Evolutionary conservation across 106 monocot species (phyloP).

Genomic region (Alisma plantagoaquatica): DNA sequence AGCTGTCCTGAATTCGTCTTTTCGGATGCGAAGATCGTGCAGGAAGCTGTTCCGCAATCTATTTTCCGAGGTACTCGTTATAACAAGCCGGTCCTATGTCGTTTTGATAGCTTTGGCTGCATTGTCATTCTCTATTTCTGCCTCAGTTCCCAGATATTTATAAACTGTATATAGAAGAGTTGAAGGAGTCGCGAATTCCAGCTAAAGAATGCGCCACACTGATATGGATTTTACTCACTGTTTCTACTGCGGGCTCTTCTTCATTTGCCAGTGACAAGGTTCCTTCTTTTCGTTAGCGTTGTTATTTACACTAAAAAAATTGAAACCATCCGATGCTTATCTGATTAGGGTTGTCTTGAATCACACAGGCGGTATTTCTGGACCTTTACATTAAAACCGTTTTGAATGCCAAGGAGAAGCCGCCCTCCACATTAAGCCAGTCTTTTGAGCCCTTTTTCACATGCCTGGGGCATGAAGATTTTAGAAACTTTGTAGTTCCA

Average conservation of each 20-base stretch:
- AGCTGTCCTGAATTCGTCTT: slow-evolving; percentile 41
- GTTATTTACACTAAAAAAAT: no score
- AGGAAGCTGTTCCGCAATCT: slow-evolving; percentile 47
- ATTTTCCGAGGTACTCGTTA: slow-evolving; percentile 52
- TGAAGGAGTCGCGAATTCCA: slow-evolving; percentile 67
- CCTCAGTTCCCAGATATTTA: slow-evolving; percentile 62
- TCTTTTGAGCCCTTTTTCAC: slow-evolving; percentile 64
- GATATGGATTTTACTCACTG: slow-evolving; percentile 51
- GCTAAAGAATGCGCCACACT: slow-evolving; percentile 46
- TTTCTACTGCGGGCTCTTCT: slow-evolving; percentile 31
- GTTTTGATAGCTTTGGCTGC: neutral
- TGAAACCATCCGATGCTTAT: neutral
- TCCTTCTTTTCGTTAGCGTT: neutral
- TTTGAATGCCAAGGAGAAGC: slow-evolving; percentile 82
- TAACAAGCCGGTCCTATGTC: neutral
- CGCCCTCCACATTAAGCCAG: slow-evolving; percentile 34
- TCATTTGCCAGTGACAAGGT: slow-evolving; percentile 69
- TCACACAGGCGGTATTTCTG: slow-evolving; percentile 64
- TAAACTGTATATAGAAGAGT: slow-evolving; percentile 65
- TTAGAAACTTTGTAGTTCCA: slow-evolving; percentile 54
- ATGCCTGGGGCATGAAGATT: slow-evolving; percentile 69
- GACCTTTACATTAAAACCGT: slow-evolving; percentile 76
- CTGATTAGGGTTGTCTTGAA: neutral
- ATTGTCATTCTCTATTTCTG: neutral
- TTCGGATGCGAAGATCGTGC: slow-evolving; percentile 41